phyloP scores from a whole-genome alignment of 371 early-diverging fungal genomes.

The Rhizopus arrhizus region DNA sequence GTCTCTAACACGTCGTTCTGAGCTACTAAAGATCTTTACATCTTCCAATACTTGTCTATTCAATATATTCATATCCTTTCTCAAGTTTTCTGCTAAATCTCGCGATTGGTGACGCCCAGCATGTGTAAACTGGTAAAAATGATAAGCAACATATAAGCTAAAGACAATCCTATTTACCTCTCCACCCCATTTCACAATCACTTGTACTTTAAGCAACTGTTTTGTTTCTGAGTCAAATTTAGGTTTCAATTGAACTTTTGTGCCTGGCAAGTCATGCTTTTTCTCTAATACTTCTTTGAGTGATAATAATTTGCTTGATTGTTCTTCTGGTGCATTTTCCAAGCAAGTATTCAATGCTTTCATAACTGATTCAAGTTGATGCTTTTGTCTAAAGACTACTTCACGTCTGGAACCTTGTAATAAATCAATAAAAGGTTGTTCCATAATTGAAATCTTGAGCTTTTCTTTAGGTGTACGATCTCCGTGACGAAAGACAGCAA shows the following conservation, averaged over 20 bases:
- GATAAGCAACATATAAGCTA: background rate
- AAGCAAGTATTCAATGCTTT: conserved; percentile 67
- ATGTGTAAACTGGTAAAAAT: conserved; percentile 78
- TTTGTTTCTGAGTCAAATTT: conserved; percentile 63
- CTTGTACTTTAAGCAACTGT: conserved; percentile 74
- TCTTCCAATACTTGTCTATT: conserved; percentile 85
- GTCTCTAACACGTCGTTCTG: conserved; percentile 88
- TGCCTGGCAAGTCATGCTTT: conserved; percentile 83
- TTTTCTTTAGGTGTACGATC: conserved; percentile 98
- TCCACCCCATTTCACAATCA: conserved; percentile 97
- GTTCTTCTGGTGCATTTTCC: conserved; percentile 57
- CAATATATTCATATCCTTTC: conserved; percentile 89
- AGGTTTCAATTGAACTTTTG: conserved; percentile 93
- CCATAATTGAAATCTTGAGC: conserved; percentile 75
- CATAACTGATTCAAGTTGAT: conserved; percentile 70
- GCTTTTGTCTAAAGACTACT: conserved; percentile 78
- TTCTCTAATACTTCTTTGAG: conserved; percentile 76
- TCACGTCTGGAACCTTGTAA: conserved; percentile 73
- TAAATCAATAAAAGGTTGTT: conserved; percentile 69
- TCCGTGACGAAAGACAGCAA: conserved; percentile 92
- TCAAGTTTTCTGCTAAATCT: conserved; percentile 90
- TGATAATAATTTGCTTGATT: conserved; percentile 51
- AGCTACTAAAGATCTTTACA: conserved; percentile 82
- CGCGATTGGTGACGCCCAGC: conserved; percentile 89
- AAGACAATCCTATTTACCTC: conserved; percentile 52